Evolutionary conservation across 495 filamentous ascomycete genomes (phyloP).

Genomic region (Lasiosphaeria hispida): DNA sequence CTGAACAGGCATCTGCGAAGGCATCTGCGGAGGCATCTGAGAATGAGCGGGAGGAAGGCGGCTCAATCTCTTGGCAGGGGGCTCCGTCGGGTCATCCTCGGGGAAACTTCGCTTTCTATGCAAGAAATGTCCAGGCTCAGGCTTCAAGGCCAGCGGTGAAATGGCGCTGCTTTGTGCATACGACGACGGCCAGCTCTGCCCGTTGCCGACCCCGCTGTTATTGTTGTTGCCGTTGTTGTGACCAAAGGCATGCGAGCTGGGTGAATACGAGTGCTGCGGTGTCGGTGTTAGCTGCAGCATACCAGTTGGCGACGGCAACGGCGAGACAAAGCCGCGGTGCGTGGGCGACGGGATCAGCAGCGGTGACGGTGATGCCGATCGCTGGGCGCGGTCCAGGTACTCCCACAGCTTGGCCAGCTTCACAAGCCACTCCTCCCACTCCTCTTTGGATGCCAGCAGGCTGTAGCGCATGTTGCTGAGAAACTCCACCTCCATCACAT

Average conservation of each 20-base stretch:
- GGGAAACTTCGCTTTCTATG: conserved; percentile 66
- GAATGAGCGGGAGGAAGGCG: conserved; percentile 27
- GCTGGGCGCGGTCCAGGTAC: conserved; percentile 64
- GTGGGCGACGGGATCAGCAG: conserved; percentile 39
- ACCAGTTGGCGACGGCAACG: conserved; percentile 47
- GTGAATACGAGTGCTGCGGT: conserved; percentile 28
- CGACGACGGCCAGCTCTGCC: conserved; percentile 34
- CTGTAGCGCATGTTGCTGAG: conserved; percentile 98
- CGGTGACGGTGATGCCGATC: conserved; percentile 31
- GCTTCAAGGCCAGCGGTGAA: conserved; percentile 54
- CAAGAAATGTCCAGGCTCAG: conserved; percentile 40
- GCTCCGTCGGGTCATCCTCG: conserved; percentile 63
- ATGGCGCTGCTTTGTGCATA: conserved; percentile 40
- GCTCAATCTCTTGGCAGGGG: conserved; percentile 63
- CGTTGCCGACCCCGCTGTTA: background rate
- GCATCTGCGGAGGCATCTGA: conserved; percentile 1
- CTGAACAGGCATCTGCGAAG: conserved; percentile 15
- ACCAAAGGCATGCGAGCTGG: conserved; percentile 24
- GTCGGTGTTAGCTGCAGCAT: conserved; percentile 36
- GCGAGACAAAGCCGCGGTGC: conserved; percentile 36
- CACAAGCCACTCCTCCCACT: conserved; percentile 85
- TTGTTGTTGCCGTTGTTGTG: background rate
- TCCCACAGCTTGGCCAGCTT: conserved; percentile 74
- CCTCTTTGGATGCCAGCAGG: conserved; percentile 73
- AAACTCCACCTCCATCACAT: conserved; percentile 99